Evolutionary conservation across 1,139 yeast species (phyloP), one percentile per base, ranked within the genome.

Genomic region (Scheffersomyces segobiensis): DNA sequence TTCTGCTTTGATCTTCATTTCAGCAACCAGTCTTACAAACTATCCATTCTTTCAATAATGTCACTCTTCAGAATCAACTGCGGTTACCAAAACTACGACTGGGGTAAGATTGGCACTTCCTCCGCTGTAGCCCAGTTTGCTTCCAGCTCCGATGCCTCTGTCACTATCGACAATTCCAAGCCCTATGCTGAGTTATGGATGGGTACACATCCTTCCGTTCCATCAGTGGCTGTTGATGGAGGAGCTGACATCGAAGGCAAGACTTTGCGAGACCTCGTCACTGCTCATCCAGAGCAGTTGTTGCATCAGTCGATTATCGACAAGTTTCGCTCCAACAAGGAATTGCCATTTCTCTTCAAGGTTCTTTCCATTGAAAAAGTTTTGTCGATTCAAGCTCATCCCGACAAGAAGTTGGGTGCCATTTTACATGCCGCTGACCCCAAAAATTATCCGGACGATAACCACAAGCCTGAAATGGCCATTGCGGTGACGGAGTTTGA

Each of bases 381-480:
- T 20, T 84, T 95, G 68, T 88, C 96, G 19, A 93, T 95, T 72
- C 99, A 95, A 78, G 98, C 99, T 20, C 99, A 95, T 71, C 99
- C 99, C 39, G 98, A 95, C 77, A 95, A 95, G 78, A 75, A 80
- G 39, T 81, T 95, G 59, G 99, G 91, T 49, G 87, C 84, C 52
- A 85, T 85, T 63, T 81, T 95, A 68, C 97, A 90, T 71, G 82
- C 84, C 17, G 77, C 82, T 46, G 98, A 95, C 76, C 98, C 99
- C 57, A 87, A 87, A 67, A 91, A 95, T 77, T 95, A 96, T 74
- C 99, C 98, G 3, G 99, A 95, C 76, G 97, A 87, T 72, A 95
- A 95, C 80, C 99, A 95, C 78, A 95, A 95, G 80, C 99, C 99
- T 22, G 99, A 95, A 76, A 96, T 95, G 98, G 98, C 99, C 56